phyloP scores from a whole-genome alignment of 2,329 filamentous ascomycete genomes.

The Sporothrix inflata region DNA sequence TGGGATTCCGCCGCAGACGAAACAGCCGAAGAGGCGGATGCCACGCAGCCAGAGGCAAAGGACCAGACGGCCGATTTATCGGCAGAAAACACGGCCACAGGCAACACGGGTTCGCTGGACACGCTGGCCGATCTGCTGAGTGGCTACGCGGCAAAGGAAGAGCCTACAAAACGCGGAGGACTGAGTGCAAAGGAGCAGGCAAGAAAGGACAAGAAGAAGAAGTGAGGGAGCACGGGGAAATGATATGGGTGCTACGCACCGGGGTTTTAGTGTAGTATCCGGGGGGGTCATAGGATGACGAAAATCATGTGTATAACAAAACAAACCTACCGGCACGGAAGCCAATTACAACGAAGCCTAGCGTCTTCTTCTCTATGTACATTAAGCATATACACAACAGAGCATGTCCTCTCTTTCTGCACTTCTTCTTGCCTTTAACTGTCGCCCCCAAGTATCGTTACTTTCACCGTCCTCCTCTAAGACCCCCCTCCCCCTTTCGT shows the following conservation, averaged over 20 bases:
- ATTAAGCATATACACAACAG: conserved; percentile 32
- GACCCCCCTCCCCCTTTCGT: not conserved
- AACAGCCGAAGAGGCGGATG: not conserved
- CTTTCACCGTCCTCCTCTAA: too few species aligned
- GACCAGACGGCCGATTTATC: conserved; percentile 31
- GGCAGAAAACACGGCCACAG: conserved; percentile 20
- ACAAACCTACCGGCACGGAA: not conserved
- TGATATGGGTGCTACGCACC: not conserved
- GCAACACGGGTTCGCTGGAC: conserved; percentile 39
- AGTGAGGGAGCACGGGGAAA: not conserved
- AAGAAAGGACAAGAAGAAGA: conserved; percentile 49
- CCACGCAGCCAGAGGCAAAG: conserved; percentile 31
- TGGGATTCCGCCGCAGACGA: conserved; percentile 64
- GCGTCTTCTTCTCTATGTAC: conserved; percentile 36
- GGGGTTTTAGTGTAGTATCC: not conserved
- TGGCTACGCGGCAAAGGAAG: conserved; percentile 51
- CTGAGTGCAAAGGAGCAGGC: conserved; percentile 47
- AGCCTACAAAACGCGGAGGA: conserved; percentile 44
- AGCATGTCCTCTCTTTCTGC: not conserved
- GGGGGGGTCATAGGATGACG: not conserved
- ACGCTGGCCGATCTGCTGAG: conserved; percentile 56
- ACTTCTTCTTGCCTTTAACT: not conserved
- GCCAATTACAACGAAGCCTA: not conserved
- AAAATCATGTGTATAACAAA: conserved; percentile 23
- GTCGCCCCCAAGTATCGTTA: not conserved